Base-by-base conservation (phyloP, 2,329 filamentous ascomycete species). In the Colletotrichum tanaceti region DNA sequence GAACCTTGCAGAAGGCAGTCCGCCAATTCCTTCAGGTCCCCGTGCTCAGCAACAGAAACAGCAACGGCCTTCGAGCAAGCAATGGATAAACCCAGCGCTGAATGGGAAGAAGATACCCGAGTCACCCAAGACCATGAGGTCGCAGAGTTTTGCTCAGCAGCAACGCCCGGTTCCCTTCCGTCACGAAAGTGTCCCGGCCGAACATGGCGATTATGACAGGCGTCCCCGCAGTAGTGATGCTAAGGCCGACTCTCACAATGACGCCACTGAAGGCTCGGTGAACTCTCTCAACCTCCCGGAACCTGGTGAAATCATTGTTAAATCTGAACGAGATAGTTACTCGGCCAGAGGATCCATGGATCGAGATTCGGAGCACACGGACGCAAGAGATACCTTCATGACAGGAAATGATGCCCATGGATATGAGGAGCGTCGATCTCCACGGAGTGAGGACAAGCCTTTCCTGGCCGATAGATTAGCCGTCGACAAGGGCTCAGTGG, bases 71-170 rank as follows among this genome's bases (percentile, higher is more conserved):
- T 86, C 85, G 0, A 88, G 86, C 74, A 88, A 87, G 72, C 86
- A 88, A 75, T 89, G 87, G 87, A 85, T 87, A 65, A 87, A 87
- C 58, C 84, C 86, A 4, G 83, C 81, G 35, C 72, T 85, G 6
- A 71, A 72, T 5, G 73, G 71, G 5, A 87, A 84, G 74, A 85
- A 85, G 66, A 76, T 78, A 0, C 83, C 85, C 1, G 84, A 86
- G 20, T 87, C 85, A 2, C 86, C 86, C 2, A 86, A 85, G 70
- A 74, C 82, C 38, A 82, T 81, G 72, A 79, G 85, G 64, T 83
- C 85, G 1, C 84, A 84, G 68, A 85, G 81, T 63, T 84, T 87
- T 72, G 79, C 79, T 16, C 79, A 81, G 47, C 82, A 82, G 39
- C 78, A 80, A 22, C 75, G 83, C 76, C 72, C 80, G 71, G 69